Conservation (phyloP, 192 early-diverging fungal species). For the Gamsiella multidivaricata region DNA sequence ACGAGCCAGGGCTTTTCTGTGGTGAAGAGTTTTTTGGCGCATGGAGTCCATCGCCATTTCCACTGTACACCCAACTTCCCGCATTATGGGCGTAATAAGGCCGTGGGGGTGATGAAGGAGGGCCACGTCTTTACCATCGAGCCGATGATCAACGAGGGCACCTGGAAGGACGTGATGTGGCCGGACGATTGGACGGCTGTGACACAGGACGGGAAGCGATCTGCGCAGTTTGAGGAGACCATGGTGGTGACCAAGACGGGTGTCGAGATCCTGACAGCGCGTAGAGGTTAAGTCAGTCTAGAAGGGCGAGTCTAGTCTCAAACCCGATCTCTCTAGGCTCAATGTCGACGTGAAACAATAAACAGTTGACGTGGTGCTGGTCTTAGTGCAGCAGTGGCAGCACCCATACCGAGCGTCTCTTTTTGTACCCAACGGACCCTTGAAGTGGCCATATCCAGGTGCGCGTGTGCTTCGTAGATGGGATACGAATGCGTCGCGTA, state of each 20-base stretch:
- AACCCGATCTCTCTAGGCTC: too few relatives aligned
- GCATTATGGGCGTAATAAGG: constrained; percentile 95
- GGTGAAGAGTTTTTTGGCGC: constrained; percentile 92
- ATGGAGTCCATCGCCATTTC: constrained; percentile 90
- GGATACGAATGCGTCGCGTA: background rate
- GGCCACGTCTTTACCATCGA: constrained; percentile 99
- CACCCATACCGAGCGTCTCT: too few relatives aligned
- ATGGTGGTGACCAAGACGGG: constrained; percentile 93
- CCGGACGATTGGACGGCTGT: constrained; percentile 89
- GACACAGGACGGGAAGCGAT: constrained; percentile 92
- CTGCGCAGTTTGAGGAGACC: constrained; percentile 98
- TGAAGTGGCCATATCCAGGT: too few relatives aligned
- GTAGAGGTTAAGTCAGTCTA: background rate
- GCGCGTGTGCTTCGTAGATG: too few relatives aligned
- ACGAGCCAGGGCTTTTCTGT: constrained; percentile 89
- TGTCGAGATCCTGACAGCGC: constrained; percentile 81
- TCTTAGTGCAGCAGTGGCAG: too few relatives aligned
- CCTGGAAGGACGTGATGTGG: constrained; percentile 76
- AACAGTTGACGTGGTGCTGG: too few relatives aligned
- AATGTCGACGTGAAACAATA: too few relatives aligned
- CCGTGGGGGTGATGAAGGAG: constrained; percentile 93
- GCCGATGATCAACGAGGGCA: constrained; percentile 98
- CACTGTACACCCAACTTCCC: constrained; percentile 92
- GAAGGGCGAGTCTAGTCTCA: too few relatives aligned
- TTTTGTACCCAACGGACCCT: too few relatives aligned